Evolutionary conservation across 163 green algal genomes (phyloP).

Genomic region (Smithsoniella earleae): DNA sequence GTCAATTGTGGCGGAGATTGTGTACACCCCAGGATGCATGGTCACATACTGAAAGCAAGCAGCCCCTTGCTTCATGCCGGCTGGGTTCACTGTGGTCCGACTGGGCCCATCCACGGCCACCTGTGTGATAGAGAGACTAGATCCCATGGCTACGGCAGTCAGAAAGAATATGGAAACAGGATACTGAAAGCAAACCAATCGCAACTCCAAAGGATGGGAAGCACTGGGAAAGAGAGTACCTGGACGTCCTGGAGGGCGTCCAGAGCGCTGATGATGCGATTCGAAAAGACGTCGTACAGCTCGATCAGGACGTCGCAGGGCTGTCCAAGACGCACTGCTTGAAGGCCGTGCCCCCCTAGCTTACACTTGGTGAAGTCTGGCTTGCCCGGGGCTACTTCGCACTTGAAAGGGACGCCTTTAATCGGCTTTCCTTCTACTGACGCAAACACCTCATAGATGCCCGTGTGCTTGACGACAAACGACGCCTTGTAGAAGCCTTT

Average conservation of each 20-base stretch:
- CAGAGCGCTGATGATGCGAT: slow-evolving; percentile 19
- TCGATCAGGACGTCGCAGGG: slow-evolving; percentile 33
- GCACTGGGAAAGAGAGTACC: no score
- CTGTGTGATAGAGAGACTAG: no score
- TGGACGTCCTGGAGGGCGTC: slow-evolving; percentile 6
- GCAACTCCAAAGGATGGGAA: no score
- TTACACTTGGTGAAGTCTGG: slow-evolving; percentile 31
- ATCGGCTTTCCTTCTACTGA: slow-evolving; percentile 29
- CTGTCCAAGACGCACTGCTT: slow-evolving; percentile 37
- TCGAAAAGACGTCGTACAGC: slow-evolving; percentile 36
- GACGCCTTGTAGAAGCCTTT: slow-evolving; percentile 33
- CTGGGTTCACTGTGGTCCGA: slow-evolving; percentile 32
- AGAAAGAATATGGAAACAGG: no score
- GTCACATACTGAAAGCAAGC: slow-evolving; percentile 34
- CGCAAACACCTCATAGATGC: slow-evolving; percentile 33
- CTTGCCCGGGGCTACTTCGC: slow-evolving; percentile 33
- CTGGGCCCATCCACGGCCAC: slow-evolving; percentile 35
- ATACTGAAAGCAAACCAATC: no score
- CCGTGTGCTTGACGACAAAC: slow-evolving; percentile 33
- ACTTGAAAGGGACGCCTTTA: slow-evolving; percentile 36
- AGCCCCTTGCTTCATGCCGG: slow-evolving; percentile 6
- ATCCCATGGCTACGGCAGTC: no score
- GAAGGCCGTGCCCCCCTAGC: slow-evolving; percentile 37
- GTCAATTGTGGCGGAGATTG: slow-evolving; percentile 34
- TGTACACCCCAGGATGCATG: slow-evolving; percentile 34